These are phyloP conservation scores for Peronosclerospora sorghi DNA, from an alignment of 352 stramenopile genomes.

Conservation along the genomic window DNA sequence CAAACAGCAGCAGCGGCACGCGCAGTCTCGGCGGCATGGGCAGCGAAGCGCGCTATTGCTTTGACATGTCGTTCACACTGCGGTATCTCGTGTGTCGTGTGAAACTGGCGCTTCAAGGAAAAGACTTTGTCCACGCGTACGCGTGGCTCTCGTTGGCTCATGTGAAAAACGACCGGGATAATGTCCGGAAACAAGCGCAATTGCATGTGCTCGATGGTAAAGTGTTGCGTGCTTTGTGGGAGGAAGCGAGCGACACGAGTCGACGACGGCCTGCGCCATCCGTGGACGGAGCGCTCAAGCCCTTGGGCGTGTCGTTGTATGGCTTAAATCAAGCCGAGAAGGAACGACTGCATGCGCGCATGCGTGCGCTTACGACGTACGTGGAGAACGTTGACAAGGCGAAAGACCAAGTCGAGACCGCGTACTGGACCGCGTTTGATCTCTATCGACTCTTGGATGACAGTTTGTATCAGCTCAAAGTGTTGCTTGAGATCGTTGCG, in stretches of 20 bases:
- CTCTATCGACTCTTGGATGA: constrained; percentile 64
- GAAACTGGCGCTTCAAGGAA: constrained; percentile 47
- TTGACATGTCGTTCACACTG: constrained; percentile 70
- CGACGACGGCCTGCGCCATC: too few species aligned
- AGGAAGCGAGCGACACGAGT: too few species aligned
- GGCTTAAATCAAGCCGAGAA: constrained; percentile 54
- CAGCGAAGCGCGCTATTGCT: constrained; percentile 65
- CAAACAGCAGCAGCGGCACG: constrained; percentile 36
- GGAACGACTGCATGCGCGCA: constrained; percentile 31
- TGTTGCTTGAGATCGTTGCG: constrained; percentile 53
- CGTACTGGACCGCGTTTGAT: constrained; percentile 60
- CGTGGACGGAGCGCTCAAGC: constrained; percentile 42
- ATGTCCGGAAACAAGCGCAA: constrained; percentile 50
- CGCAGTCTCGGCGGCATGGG: constrained; percentile 59
- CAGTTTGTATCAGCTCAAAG: constrained; percentile 59
- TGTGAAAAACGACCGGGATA: constrained; percentile 68
- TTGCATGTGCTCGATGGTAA: constrained; percentile 58
- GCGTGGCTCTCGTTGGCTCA: constrained; percentile 68
- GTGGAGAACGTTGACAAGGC: constrained; percentile 31
- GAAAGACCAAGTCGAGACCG: constrained; percentile 38
- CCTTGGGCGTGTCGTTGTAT: constrained; percentile 54
- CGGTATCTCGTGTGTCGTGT: constrained; percentile 59
- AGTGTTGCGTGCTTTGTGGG: constrained; percentile 39
- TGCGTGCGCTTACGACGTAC: constrained; percentile 41
- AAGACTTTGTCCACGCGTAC: constrained; percentile 45